These are phyloP conservation scores for Cytauxzoon felis DNA, from an alignment of 169 alveolate genomes.

Conservation along the genomic window DNA sequence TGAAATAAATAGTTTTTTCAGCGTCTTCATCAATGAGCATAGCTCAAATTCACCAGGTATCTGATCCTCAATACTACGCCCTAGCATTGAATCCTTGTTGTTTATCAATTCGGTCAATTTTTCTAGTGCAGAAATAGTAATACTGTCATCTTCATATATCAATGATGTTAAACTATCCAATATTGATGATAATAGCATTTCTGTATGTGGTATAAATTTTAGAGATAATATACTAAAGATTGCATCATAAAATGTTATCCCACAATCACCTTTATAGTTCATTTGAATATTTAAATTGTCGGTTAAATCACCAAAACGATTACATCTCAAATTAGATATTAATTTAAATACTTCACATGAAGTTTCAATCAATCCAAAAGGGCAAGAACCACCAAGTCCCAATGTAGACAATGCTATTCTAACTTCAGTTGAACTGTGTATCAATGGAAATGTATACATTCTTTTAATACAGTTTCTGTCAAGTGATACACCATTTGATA, in stretches of 20 bases:
- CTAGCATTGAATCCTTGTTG: slow-evolving; percentile 1
- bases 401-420: slow-evolving; percentile 37
- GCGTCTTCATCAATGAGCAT: slow-evolving; percentile 17
- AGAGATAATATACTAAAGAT: slow-evolving; percentile 51
- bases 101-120: slow-evolving; percentile 18
- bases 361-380: slow-evolving; percentile 44
- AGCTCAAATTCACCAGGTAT: slow-evolving; percentile 9
- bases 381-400: slow-evolving; percentile 53
- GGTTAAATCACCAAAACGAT: too few relatives aligned
- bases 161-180: slow-evolving; percentile 31
- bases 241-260: slow-evolving; percentile 18
- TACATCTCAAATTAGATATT: slow-evolving; percentile 10
- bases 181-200: slow-evolving; percentile 24
- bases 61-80: slow-evolving; percentile 7
- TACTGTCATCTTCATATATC: slow-evolving; percentile 13
- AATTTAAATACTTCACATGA: slow-evolving; percentile 32
- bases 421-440: slow-evolving; percentile 34
- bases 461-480: slow-evolving; percentile 32
- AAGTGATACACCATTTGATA: neutral
- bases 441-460: slow-evolving; percentile 53
- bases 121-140: slow-evolving; percentile 18
- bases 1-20: slow-evolving; percentile 10
- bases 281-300: slow-evolving; percentile 10
- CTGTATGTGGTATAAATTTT: slow-evolving; percentile 24
- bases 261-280: slow-evolving; percentile 8